Conservation (phyloP, 1,284 basidiomycete genomes). For the Heliocybe sulcata region DNA sequence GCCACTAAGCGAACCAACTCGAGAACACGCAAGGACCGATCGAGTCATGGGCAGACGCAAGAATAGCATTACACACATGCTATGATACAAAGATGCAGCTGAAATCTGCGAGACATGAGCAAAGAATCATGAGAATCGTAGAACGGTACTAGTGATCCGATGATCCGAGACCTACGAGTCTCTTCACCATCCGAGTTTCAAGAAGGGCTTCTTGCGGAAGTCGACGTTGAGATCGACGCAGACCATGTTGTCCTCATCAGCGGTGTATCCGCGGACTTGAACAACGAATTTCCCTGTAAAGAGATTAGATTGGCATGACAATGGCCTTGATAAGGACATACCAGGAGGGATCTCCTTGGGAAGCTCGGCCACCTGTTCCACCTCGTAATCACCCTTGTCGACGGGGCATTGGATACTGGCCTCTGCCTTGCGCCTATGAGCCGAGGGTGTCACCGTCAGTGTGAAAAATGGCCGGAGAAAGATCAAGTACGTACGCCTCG, state of each 20-base stretch:
- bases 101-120: not conserved
- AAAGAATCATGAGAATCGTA: not conserved
- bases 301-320: not conserved
- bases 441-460: conserved; percentile 1
- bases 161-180: not conserved
- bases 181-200: conserved; percentile 10
- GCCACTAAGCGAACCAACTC: not conserved
- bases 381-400: conserved; percentile 56
- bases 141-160: not conserved
- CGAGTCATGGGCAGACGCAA: not conserved
- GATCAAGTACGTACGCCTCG: conserved; percentile 69
- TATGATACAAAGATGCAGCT: not conserved
- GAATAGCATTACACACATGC: not conserved
- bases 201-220: conserved; percentile 40
- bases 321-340: conserved; percentile 24
- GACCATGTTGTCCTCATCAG: conserved; percentile 71
- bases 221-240: conserved; percentile 79
- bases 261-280: conserved; percentile 65
- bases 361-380: conserved; percentile 75
- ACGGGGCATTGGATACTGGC: conserved; percentile 77
- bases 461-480: not conserved
- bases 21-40: not conserved
- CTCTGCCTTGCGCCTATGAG: conserved; percentile 55
- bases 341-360: conserved; percentile 89
- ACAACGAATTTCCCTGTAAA: conserved; percentile 80